phyloP scores from a whole-genome alignment of 2,329 filamentous ascomycete species.

The Malbranchea zuffiana region DNA sequence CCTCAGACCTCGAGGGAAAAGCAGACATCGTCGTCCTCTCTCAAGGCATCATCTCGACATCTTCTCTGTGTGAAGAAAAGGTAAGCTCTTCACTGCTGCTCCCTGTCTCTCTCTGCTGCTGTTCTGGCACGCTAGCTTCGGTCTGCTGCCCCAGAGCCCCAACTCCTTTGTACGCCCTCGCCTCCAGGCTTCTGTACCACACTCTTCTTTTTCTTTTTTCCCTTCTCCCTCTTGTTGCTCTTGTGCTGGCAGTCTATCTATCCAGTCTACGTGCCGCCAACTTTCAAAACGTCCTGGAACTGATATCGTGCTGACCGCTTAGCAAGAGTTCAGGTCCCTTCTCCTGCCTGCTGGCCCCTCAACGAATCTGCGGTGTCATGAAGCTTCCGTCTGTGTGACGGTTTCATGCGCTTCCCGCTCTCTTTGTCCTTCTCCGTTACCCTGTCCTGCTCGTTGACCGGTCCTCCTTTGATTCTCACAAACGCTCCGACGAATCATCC shows the following conservation, averaged over 20 bases:
- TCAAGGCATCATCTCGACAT: too few relatives aligned
- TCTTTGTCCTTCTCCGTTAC: constrained; percentile 19
- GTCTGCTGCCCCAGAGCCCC: too few relatives aligned
- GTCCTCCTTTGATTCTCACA: constrained; percentile 6
- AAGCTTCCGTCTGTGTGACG: constrained; percentile 19
- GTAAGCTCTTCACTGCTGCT: too few relatives aligned
- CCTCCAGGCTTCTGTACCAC: constrained; percentile 14
- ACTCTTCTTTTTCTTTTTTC: constrained; percentile 7
- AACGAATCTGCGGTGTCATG: constrained; percentile 17
- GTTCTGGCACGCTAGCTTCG: constrained; percentile 3
- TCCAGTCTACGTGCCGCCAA: too few relatives aligned
- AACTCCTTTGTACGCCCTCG: constrained; percentile 16
- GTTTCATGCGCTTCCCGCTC: constrained; percentile 17
- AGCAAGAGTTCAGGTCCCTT: too few relatives aligned
- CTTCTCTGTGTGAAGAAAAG: too few relatives aligned
- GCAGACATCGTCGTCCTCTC: too few relatives aligned
- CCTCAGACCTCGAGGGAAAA: too few relatives aligned
- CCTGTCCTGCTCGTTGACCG: constrained; percentile 11
- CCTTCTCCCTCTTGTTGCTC: not conserved
- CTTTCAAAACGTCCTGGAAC: too few relatives aligned
- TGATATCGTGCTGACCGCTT: too few relatives aligned
- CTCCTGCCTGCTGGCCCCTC: too few relatives aligned
- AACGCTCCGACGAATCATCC: constrained; percentile 5
- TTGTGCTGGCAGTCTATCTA: too few relatives aligned
- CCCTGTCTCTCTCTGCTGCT: not conserved